Evolutionary conservation across 164 flowering plant genomes (phyloP), one percentile per base, ranked within the genome.

Genomic region (Platanus orientalis): DNA sequence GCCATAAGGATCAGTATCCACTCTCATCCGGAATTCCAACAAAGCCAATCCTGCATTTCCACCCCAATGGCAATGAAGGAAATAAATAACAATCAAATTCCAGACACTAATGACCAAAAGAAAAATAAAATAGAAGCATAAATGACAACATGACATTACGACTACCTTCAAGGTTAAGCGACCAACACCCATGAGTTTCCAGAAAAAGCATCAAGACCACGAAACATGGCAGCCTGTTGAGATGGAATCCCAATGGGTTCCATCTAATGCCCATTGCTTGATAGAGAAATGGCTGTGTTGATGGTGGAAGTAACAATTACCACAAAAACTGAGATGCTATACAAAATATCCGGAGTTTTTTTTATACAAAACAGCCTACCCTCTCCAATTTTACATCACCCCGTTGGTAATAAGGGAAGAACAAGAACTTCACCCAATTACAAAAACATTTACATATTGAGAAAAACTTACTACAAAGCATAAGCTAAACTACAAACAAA

Each of bases 111-210:
- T 51, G 21, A 16, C 29, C n/a, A 55, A 32, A 23, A 12, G 4
- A 11, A 36, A 57, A 27, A 11, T n/a, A 7, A 32, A 10, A 27
- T 4, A 39, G 2, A 12, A 29, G 42, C 1, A 10, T 6, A 14
- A 24, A 45, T 21, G 59, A 59, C 0, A 25, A 3, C 24, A 64
- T 7, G 24, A 54, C 7, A 20, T 21, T 36, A 25, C 54, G 17
- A 66, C n/a, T 64, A 88, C 97, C 97, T 76, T 91, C 93, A 32
- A 67, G 64, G 63, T 85, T 88, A 45, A 87, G 75, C 9, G 83
- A 73, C 69, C 69, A 76, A 62, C 77, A 79, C 27, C 61, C 66
- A 9, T 61, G 74, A 40, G 75, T 49, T 57, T 69, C 54, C 14
- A 69, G 66, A 23, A 66, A 57, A 27, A 77, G 23, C 51, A 79